A percentile compares a stretch with the other conserved stretches of the same genome.
Evolutionary conservation across 768 basidiomycete genomes (phyloP).

Genomic region (Termitomyces sp.): DNA sequence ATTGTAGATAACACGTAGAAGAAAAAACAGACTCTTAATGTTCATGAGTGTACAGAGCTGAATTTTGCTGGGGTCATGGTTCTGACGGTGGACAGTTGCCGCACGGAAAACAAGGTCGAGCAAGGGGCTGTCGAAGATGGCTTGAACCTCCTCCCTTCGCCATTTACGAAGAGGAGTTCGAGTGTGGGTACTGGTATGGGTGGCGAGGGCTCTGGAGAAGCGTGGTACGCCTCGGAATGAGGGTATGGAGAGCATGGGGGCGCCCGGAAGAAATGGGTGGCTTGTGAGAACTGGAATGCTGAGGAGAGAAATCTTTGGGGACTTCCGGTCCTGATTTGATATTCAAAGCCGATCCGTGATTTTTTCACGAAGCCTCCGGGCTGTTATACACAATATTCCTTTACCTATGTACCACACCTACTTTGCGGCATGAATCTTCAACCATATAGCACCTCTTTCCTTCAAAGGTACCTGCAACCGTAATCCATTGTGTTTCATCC

Average conservation of each 20-base stretch:
- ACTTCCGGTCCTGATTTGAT: background rate
- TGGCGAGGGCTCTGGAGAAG: conserved; percentile 55
- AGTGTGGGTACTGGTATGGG: conserved; percentile 42
- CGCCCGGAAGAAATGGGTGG: background rate
- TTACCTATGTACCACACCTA: no score
- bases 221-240: conserved; percentile 22
- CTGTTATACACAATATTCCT: no score
- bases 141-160: conserved; percentile 77
- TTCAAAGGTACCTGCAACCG: no score
- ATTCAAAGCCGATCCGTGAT: background rate
- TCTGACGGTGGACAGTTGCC: conserved; percentile 76
- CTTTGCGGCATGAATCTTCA: background rate
- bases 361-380: background rate
- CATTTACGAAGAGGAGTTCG: conserved; percentile 52
- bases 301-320: conserved; percentile 1
- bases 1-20: conserved; percentile 18
- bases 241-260: conserved; percentile 36
- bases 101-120: conserved; percentile 88
- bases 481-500: no score
- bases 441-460: no score
- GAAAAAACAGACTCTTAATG: conserved; percentile 82
- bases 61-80: conserved; percentile 87
- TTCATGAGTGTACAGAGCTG: conserved; percentile 98
- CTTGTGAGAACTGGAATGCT: background rate
- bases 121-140: conserved; percentile 81